Base-by-base conservation (phyloP, 2,329 filamentous ascomycete genomes). In the Penicillium sp. region DNA sequence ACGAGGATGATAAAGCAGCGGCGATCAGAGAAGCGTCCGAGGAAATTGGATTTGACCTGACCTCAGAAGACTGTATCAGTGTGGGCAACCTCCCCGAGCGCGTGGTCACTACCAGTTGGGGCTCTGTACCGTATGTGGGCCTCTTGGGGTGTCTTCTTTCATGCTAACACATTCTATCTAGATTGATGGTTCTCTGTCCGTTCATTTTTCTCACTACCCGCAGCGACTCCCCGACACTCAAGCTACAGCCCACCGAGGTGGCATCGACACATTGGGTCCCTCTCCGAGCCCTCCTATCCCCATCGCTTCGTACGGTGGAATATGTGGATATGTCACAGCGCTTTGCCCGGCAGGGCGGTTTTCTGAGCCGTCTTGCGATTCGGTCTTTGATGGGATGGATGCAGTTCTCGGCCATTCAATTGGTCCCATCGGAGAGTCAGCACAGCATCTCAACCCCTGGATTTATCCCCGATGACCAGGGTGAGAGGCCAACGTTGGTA, bases 221-320 rank as follows among this genome's bases (percentile, higher is more conserved):
- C 14, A 76, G 77, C 23, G 69, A 74, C 20, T 70, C 78, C 4
- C 80, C 82, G 4, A 66, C 76, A 1, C 71, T 86, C 31, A 74
- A 74, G 37, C 71, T 86, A n/a, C 82, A 86, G 58, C 82, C 82
- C 4, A 78, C 78, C 26, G 84, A 87, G 67, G 81, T 86, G 16
- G 82, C 80, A 20, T 81, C 81, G 1, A 78, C 79, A 2, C 83
- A 86, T 62, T 87, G 83, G 84, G 81, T 87, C 3, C 78, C 84
- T 10, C 64, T 86, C 2, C 73, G 78, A 42, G 77, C 77, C 14
- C 74, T 87, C 6, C 70, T 85, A n/a, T 76, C 78, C 1, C 76
- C 81, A 1, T 69, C 71, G 1, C 72, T 80, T n/a, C 75, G 81
- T 18, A 84, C 81, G 0, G 74, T 78, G 48, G 79, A 82, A 60